A percentile compares a stretch with the other conserved stretches of the same genome.
These are phyloP conservation scores for Sclerotinia subarctica DNA, from an alignment of 2,329 filamentous ascomycete species.

Conservation along the genomic window DNA sequence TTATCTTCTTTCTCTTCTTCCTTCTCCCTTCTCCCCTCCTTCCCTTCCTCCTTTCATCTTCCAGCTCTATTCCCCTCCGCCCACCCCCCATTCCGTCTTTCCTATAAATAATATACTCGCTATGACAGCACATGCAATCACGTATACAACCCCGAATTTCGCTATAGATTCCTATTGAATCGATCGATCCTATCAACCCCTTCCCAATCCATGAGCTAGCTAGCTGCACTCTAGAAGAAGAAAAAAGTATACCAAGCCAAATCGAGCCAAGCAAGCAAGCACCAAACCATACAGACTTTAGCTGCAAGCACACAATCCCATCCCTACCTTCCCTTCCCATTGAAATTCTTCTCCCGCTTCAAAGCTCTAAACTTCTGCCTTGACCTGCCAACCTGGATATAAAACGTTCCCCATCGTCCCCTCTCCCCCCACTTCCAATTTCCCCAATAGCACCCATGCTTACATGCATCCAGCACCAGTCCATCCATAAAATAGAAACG, in stretches of 20 bases:
- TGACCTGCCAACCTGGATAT: slow-evolving; percentile 9
- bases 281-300: slow-evolving; percentile 6
- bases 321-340: not conserved
- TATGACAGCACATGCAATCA: not conserved
- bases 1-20: no score
- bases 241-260: not conserved
- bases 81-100: no score
- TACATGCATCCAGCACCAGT: slow-evolving; percentile 7
- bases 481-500: slow-evolving; percentile 1
- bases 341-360: not conserved
- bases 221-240: not conserved
- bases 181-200: not conserved
- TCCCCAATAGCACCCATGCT: slow-evolving; percentile 3
- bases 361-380: slow-evolving; percentile 5
- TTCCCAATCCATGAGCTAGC: no score
- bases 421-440: not conserved
- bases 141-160: not conserved
- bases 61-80: no score
- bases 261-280: not conserved
- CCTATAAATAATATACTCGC: not conserved
- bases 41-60: not conserved
- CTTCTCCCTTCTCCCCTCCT: not conserved
- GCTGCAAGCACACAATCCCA: not conserved
- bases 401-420: not conserved
- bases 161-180: not conserved